These are phyloP conservation scores for Guillardia theta DNA, from an alignment of 78 protist genomes.

Conservation along the genomic window DNA sequence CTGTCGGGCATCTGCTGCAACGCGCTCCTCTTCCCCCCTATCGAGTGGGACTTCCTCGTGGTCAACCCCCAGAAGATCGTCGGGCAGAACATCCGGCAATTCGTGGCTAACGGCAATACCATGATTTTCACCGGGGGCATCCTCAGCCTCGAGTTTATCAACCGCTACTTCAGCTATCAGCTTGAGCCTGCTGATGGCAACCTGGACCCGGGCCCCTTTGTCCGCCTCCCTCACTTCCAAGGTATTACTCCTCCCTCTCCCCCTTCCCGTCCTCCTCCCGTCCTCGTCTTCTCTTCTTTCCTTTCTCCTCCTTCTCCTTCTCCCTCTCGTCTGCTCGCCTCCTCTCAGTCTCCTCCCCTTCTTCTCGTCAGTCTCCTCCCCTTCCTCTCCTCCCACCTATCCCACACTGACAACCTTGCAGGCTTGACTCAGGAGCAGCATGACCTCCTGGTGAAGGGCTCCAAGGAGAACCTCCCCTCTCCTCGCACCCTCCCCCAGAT, in stretches of 20 bases:
- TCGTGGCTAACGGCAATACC: slow-evolving; percentile 26
- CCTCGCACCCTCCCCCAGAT: neutral
- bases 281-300: neutral
- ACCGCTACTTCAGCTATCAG: neutral
- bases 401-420: neutral
- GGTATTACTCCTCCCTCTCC: neutral
- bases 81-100: neutral
- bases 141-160: neutral
- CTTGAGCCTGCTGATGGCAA: neutral
- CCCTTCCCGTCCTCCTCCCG: neutral
- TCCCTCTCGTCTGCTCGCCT: neutral
- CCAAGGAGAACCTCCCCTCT: neutral
- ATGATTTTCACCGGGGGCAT: slow-evolving; percentile 1
- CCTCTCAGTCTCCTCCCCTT: neutral
- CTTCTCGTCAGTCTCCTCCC: neutral
- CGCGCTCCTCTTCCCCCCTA: neutral
- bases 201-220: neutral
- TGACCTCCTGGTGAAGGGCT: neutral
- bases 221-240: slow-evolving; percentile 24
- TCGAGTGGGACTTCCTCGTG: neutral
- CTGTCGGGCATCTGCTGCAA: neutral
- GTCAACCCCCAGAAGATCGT: neutral
- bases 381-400: neutral
- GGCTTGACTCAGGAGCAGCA: neutral
- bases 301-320: neutral